Evolutionary conservation across 2,329 filamentous ascomycete species (phyloP), one percentile per base, ranked within the genome.

Genomic region (Didymella sp.): DNA sequence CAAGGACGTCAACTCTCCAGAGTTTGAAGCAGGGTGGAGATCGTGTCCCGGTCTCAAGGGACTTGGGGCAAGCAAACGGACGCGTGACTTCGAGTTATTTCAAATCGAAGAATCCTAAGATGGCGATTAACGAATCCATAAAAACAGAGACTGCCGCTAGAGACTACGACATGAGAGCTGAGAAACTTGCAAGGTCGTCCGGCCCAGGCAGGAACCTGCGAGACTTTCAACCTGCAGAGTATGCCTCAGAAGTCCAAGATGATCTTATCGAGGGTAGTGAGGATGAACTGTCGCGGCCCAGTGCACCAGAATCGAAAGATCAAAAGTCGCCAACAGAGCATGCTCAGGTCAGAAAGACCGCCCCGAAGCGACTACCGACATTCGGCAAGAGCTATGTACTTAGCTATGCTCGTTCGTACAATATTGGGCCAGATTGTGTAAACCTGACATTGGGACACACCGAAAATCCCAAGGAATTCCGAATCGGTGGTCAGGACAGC

Each of bases 91-190:
- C 66, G 21, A 33, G 13, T 9, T 51, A 63, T 30, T 66, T 69
- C 37, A 43, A 54, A 21, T 11, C 30, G 5, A 22, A 28, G 5
- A 47, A 51, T 13, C 5, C 21, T 2, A n/a, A 24, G n/a, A 61
- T 66, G 43, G 61, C 59, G 27, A 66, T 71, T 51, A 70, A 69
- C 22, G 63, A 69, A 24, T 71, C 62, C 11, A 68, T 59, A 2
- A 35, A 17, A 9, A 41, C 49, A 22, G 59, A 57, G 7, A 6
- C 24, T 21, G 6, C 37, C 13, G 21, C 37, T n/a, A 24, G 9
- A n/a, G 21, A 24, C 2, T 12, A 37, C 27, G 8, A 35, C 4
- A 15, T 27, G n/a, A 37, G 8, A 22, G 3, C 22, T 35, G 11
- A 15, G 15, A 13, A 17, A 7, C 31, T 27, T 27, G 8, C 25